Conservation (phyloP, 306 rosid species). For the Lotus japonicus region DNA sequence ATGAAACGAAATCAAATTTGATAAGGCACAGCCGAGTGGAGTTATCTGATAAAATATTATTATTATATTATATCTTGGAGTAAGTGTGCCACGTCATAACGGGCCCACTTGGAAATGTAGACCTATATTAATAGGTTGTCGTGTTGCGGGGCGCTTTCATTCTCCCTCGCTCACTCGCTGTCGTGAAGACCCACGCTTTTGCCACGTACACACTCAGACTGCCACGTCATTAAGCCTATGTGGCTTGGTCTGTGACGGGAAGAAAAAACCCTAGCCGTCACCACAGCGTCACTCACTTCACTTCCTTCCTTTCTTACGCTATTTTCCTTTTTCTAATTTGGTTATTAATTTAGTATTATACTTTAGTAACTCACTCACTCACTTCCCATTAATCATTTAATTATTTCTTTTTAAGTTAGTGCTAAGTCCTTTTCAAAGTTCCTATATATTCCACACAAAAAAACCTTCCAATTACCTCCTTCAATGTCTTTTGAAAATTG, state of each 20-base stretch:
- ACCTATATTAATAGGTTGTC: slow-evolving; percentile 35
- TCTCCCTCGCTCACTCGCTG: slow-evolving; percentile 29
- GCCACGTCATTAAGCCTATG: slow-evolving; percentile 31
- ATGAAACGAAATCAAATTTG: not conserved
- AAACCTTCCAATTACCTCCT: too few species aligned
- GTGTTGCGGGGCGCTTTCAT: slow-evolving; percentile 28
- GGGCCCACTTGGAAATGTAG: slow-evolving; percentile 23
- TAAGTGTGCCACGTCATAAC: slow-evolving; percentile 48
- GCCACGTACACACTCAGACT: slow-evolving; percentile 29
- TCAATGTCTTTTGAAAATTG: too few species aligned
- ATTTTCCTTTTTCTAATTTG: not conserved
- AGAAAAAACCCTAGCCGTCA: slow-evolving; percentile 31
- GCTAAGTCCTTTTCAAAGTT: not conserved
- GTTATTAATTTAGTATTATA: not conserved
- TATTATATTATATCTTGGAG: not conserved
- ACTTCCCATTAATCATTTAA: not conserved
- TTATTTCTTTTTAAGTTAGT: not conserved
- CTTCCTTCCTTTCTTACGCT: not conserved
- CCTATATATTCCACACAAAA: not conserved
- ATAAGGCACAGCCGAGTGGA: slow-evolving; percentile 21
- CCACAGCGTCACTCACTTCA: not conserved
- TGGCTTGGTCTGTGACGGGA: slow-evolving; percentile 32
- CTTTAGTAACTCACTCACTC: not conserved
- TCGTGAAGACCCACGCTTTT: slow-evolving; percentile 14
- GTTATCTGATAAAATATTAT: slow-evolving; percentile 1